These are phyloP conservation scores for Opeltia flavorubescens DNA, from an alignment of 495 filamentous ascomycete species.

Conservation along the genomic window DNA sequence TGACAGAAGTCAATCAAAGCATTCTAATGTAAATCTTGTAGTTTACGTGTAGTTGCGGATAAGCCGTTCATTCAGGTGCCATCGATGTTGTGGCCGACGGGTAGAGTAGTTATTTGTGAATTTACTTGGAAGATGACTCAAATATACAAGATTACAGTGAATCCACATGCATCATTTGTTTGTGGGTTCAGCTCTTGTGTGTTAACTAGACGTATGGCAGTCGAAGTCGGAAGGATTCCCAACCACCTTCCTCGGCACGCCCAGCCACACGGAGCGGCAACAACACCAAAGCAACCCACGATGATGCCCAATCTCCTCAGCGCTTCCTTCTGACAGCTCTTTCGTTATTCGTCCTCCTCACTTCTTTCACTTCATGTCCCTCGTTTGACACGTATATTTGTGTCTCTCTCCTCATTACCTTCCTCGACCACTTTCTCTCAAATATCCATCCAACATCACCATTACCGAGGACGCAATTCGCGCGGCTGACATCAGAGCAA, in stretches of 20 bases:
- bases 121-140: no score
- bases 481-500: background rate
- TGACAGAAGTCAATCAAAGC: no score
- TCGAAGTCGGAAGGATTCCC: no score
- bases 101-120: no score
- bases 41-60: no score
- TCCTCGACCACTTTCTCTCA: background rate
- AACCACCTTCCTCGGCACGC: background rate
- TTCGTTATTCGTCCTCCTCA: slow-evolving; percentile 1
- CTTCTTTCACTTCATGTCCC: slow-evolving; percentile 14
- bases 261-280: slow-evolving; percentile 5
- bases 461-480: background rate
- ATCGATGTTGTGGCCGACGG: no score
- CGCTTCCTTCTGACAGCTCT: background rate
- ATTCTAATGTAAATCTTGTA: no score
- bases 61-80: no score
- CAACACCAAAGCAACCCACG: background rate
- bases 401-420: background rate
- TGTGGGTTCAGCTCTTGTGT: no score
- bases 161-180: no score
- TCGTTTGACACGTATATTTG: slow-evolving; percentile 6
- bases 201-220: no score
- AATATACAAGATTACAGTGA: no score
- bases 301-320: slow-evolving; percentile 10
- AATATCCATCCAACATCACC: background rate